Percentiles rank a stretch among this genome's conserved stretches.
These are phyloP conservation scores for Calonectria hongkongensis DNA, from an alignment of 2,329 filamentous ascomycete genomes.

Conservation along the genomic window DNA sequence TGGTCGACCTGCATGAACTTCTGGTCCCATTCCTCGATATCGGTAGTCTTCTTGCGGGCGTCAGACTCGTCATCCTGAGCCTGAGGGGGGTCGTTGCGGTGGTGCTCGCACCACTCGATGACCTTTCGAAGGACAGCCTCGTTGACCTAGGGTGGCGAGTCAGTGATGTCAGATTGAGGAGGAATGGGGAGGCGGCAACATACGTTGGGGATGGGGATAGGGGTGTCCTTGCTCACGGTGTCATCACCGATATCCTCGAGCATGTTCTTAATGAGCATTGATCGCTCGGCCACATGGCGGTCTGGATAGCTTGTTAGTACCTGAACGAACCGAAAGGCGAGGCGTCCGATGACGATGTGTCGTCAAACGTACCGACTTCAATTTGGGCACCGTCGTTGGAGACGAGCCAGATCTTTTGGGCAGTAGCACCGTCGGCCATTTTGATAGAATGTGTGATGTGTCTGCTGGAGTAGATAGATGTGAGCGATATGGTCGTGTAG, in stretches of 20 bases:
- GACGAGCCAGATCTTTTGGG: constrained; percentile 68
- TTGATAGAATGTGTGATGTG: constrained; percentile 42
- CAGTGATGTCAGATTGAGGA: constrained; percentile 39
- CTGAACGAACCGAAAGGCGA: constrained; percentile 33
- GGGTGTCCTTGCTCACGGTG: constrained; percentile 71
- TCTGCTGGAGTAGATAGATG: constrained; percentile 8
- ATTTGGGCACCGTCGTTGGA: constrained; percentile 72
- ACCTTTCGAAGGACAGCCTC: constrained; percentile 96
- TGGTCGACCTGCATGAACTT: constrained; percentile 99
- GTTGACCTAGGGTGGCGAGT: constrained; percentile 78
- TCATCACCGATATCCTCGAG: constrained; percentile 91
- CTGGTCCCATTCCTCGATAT: constrained; percentile 99
- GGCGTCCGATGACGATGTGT: constrained; percentile 35
- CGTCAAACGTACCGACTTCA: constrained; percentile 65
- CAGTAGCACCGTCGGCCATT: constrained; percentile 61
- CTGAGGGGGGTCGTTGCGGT: constrained; percentile 90
- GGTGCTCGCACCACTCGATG: constrained; percentile 97
- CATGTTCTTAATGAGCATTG: constrained; percentile 98
- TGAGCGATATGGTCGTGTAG: constrained; percentile 5
- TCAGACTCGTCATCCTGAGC: constrained; percentile 92
- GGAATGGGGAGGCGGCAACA: constrained; percentile 52
- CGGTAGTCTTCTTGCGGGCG: constrained; percentile 97
- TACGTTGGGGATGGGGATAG: constrained; percentile 92
- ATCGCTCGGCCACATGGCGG: constrained; percentile 90
- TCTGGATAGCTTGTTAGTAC: constrained; percentile 69